Evolutionary conservation across 441 rosid genomes (phyloP).

Genomic region (Gossypium lobatum): DNA sequence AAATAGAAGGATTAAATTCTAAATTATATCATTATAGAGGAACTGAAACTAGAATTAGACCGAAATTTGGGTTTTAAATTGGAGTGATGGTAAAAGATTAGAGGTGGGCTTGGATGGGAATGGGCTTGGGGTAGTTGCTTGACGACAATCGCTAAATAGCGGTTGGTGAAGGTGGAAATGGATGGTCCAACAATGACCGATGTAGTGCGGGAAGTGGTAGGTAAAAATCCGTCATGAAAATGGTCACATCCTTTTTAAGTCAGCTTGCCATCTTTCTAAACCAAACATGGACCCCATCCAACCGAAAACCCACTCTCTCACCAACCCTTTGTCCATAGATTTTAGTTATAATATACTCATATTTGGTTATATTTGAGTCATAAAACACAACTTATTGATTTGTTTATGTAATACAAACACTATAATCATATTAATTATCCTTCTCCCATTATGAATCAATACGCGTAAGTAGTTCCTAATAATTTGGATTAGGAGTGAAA

Average conservation of each 20-base stretch:
- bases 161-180: neutral
- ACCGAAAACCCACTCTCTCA: neutral
- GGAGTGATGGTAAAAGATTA: neutral
- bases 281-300: conserved; percentile 12
- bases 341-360: too few species aligned
- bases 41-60: too few species aligned
- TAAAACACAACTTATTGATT: too few species aligned
- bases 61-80: neutral
- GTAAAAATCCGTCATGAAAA: neutral
- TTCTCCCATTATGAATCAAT: too few species aligned
- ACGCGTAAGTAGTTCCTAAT: too few species aligned
- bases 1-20: too few species aligned
- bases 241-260: neutral
- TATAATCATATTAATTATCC: too few species aligned
- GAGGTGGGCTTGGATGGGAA: neutral
- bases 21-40: too few species aligned
- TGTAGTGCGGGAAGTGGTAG: neutral
- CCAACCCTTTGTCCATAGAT: neutral
- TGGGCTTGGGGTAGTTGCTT: neutral
- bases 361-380: too few species aligned
- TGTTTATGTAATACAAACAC: too few species aligned
- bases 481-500: too few species aligned
- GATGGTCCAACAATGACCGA: neutral
- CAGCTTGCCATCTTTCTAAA: neutral
- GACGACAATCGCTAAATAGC: neutral